These are phyloP conservation scores for Sporisorium graminicola DNA, from an alignment of 1,284 basidiomycete genomes.

Conservation along the genomic window DNA sequence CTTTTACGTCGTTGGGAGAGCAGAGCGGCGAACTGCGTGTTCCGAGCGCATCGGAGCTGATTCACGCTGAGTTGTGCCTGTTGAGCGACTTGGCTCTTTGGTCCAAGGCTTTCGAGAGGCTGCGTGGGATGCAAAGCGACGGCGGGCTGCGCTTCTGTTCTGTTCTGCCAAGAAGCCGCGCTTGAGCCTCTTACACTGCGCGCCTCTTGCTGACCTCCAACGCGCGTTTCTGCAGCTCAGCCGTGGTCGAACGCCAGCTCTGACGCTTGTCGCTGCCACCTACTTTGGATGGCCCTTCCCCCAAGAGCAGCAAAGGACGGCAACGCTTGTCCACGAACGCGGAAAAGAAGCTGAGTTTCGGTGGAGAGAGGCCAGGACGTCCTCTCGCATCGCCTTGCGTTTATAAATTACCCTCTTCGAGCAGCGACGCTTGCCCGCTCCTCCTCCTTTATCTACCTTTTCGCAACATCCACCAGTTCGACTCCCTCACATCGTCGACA, in stretches of 20 bases:
- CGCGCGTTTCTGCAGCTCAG: not conserved
- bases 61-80: slow-evolving; percentile 4
- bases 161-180: too few species aligned
- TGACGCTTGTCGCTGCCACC: too few species aligned
- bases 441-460: not conserved
- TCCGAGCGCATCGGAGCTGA: slow-evolving; percentile 24
- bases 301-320: too few species aligned
- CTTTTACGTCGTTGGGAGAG: not conserved
- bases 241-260: too few species aligned
- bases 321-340: too few species aligned
- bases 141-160: too few species aligned
- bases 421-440: not conserved
- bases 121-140: not conserved
- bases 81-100: too few species aligned
- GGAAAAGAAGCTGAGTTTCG: not conserved
- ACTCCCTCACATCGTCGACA: not conserved
- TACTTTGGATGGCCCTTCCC: too few species aligned
- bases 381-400: slow-evolving; percentile 11
- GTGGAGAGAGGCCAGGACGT: slow-evolving; percentile 1
- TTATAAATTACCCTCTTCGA: not conserved
- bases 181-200: not conserved
- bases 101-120: too few species aligned
- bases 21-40: not conserved
- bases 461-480: not conserved
- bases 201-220: not conserved